Evolutionary conservation across 2,329 filamentous ascomycete genomes (phyloP).

Genomic region (Tolypocladium amazonense): DNA sequence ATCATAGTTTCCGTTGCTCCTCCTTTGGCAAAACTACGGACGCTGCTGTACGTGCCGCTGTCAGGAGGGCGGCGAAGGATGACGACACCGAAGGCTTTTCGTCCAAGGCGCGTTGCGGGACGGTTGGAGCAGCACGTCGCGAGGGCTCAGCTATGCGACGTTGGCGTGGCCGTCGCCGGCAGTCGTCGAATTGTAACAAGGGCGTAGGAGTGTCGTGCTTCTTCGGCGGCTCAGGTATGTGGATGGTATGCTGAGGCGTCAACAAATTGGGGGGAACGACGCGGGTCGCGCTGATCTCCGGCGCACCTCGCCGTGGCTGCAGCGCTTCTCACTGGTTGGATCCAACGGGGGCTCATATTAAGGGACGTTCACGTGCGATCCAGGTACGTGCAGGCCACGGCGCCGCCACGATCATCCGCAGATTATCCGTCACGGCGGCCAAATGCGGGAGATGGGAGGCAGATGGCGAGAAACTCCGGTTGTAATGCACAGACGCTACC

Average conservation of each 20-base stretch:
- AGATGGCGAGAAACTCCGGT: background rate
- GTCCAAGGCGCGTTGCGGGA: background rate
- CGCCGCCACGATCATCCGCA: conserved; percentile 1
- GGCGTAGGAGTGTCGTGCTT: conserved; percentile 2
- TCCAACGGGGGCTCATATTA: background rate
- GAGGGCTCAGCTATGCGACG: background rate
- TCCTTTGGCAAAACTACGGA: background rate
- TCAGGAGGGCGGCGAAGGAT: background rate
- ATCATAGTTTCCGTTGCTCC: conserved; percentile 6
- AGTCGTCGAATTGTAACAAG: conserved; percentile 1
- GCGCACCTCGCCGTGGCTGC: background rate
- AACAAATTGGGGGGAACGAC: conserved; percentile 3
- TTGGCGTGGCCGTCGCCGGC: background rate
- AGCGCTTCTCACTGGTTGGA: background rate
- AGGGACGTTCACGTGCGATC: conserved; percentile 6
- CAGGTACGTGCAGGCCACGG: background rate
- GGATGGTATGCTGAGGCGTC: conserved; percentile 1
- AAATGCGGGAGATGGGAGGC: background rate
- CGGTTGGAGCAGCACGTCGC: background rate
- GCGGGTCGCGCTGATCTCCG: conserved; percentile 10
- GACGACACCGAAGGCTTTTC: conserved; percentile 2
- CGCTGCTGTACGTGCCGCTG: background rate
- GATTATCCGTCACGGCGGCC: background rate
- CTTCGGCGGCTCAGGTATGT: background rate
- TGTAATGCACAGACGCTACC: background rate